Percentiles rank a stretch among this genome's conserved stretches.
phyloP scores from a whole-genome alignment of 345 rosid species.

The Sisymbrium irio region DNA sequence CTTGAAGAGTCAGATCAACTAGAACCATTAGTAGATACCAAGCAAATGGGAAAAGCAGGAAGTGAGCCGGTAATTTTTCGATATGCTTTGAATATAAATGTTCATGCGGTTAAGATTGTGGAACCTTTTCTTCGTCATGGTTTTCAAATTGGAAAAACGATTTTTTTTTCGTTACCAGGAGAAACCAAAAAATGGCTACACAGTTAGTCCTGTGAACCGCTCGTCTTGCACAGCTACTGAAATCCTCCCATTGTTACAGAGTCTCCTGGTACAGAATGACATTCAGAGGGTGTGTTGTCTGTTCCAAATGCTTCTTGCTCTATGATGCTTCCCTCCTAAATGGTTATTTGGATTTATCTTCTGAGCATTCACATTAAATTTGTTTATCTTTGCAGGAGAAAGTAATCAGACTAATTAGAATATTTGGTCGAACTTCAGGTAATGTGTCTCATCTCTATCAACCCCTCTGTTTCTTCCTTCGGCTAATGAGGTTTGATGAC shows the following conservation, averaged over 20 bases:
- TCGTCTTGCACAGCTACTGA: conserved; percentile 38
- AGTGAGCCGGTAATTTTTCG: background rate
- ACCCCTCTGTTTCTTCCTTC: conserved; percentile 34
- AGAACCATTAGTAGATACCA: background rate
- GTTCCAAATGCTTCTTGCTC: background rate
- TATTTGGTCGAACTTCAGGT: conserved; percentile 66
- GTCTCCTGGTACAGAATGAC: conserved; percentile 70
- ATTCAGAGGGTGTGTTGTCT: conserved; percentile 61
- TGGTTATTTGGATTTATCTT: background rate
- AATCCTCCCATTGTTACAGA: conserved; percentile 62
- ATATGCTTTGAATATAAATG: background rate
- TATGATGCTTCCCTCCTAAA: background rate
- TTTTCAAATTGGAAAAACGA: background rate
- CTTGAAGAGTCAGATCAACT: background rate
- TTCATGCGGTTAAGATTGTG: background rate
- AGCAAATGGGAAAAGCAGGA: background rate
- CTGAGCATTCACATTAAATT: conserved; percentile 2
- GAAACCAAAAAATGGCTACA: conserved; percentile 41
- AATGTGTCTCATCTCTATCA: conserved; percentile 36
- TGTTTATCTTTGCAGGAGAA: conserved; percentile 59
- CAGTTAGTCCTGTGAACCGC: conserved; percentile 37
- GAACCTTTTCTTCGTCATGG: background rate
- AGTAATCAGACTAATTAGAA: conserved; percentile 65
- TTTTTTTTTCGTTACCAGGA: conserved; percentile 40
- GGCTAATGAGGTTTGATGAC: conserved; percentile 31